phyloP scores from a whole-genome alignment of 352 stramenopile genomes.

The Phytophthora idaei region DNA sequence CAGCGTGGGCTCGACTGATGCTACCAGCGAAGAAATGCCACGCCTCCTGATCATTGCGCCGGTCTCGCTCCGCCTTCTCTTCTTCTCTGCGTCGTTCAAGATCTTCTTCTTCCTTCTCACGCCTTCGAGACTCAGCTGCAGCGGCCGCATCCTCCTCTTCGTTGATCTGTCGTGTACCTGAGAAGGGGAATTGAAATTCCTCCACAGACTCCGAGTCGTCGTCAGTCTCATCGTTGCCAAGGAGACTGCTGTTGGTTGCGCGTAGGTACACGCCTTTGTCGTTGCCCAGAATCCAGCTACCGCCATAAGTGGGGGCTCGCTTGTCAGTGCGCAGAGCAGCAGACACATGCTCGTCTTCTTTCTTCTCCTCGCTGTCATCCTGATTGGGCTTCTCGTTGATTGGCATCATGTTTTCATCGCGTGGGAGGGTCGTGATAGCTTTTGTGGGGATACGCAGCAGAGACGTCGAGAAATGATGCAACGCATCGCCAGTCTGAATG shows the following conservation, averaged over 20 bases:
- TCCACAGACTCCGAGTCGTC: conserved; percentile 63
- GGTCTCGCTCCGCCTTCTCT: conserved; percentile 46
- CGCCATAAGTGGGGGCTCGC: conserved; percentile 48
- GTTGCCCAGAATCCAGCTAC: conserved; percentile 83
- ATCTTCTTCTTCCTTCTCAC: conserved; percentile 42
- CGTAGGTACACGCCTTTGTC: conserved; percentile 77
- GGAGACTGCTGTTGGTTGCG: conserved; percentile 74
- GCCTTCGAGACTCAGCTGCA: conserved; percentile 32
- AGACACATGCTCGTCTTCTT: conserved; percentile 6
- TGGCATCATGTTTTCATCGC: conserved; percentile 57
- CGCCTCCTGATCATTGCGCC: conserved; percentile 61
- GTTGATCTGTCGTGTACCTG: conserved; percentile 35
- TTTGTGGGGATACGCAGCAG: conserved; percentile 73
- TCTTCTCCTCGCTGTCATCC: conserved; percentile 27
- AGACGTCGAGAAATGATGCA: conserved; percentile 71
- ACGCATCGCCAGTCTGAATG: conserved; percentile 60
- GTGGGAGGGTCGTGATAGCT: conserved; percentile 79
- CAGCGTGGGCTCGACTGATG: conserved; percentile 68
- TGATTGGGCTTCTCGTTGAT: conserved; percentile 46
- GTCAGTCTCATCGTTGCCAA: conserved; percentile 66
- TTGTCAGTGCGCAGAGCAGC: conserved; percentile 18
- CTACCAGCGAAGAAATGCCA: conserved; percentile 86
- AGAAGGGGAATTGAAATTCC: conserved; percentile 58
- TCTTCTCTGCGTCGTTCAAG: conserved; percentile 41
- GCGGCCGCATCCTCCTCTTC: conserved; percentile 42